Evolutionary conservation across 345 rosid genomes (phyloP).

Genomic region (Corchorus olitorius): DNA sequence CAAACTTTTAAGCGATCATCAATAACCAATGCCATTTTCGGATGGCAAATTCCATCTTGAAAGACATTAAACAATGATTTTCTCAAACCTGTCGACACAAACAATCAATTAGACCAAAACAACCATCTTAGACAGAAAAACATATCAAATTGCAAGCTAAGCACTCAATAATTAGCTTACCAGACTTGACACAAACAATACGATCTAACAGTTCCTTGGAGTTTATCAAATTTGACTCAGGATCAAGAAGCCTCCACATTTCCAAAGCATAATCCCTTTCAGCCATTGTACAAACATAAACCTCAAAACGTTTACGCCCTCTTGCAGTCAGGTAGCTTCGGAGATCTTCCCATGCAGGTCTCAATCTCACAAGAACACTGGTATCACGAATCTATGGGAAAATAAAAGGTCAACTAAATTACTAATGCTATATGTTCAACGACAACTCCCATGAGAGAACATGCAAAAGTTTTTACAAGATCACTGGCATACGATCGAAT

Average conservation of each 20-base stretch:
- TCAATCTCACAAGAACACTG: constrained; percentile 97
- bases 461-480: constrained; percentile 10
- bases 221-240: constrained; percentile 87
- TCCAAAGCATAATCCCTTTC: constrained; percentile 98
- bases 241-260: constrained; percentile 99
- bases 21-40: constrained; percentile 94
- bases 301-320: constrained; percentile 98
- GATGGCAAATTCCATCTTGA: constrained; percentile 87
- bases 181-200: constrained; percentile 94
- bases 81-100: constrained; percentile 53
- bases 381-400: constrained; percentile 84
- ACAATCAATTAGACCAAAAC: constrained; percentile 7
- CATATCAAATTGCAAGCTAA: constrained; percentile 5
- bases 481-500: background rate
- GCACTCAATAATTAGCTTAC: constrained; percentile 35
- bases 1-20: constrained; percentile 98
- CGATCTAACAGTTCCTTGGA: constrained; percentile 74
- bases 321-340: constrained; percentile 89
- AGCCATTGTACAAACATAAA: constrained; percentile 99
- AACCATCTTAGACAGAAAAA: background rate
- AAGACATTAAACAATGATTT: constrained; percentile 92
- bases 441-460: constrained; percentile 9
- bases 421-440: constrained; percentile 7
- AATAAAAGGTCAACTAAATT: background rate
- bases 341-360: constrained; percentile 99